Percentiles rank a stretch among this genome's conserved stretches.
These are phyloP conservation scores for Linnemannia elongata DNA, from an alignment of 192 early-diverging fungal genomes.

Conservation along the genomic window DNA sequence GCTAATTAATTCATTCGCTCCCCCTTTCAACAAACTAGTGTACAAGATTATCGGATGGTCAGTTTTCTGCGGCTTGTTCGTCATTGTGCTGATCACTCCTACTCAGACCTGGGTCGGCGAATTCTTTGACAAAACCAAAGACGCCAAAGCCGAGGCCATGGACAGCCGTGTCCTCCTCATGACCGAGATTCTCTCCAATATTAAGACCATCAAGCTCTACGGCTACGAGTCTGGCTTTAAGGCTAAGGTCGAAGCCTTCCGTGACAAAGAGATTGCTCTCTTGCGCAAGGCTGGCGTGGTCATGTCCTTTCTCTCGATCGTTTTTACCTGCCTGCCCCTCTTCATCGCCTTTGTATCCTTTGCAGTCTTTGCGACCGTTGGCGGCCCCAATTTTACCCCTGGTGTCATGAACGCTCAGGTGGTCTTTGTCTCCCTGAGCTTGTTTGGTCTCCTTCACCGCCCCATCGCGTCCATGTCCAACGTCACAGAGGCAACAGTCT, in stretches of 20 bases:
- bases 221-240: conserved; percentile 29
- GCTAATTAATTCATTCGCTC: not conserved
- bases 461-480: conserved; percentile 83
- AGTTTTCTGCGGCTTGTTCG: conserved; percentile 17
- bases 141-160: conserved; percentile 20
- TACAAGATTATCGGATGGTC: conserved; percentile 40
- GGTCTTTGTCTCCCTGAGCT: conserved; percentile 87
- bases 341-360: conserved; percentile 45
- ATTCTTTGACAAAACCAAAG: conserved; percentile 23
- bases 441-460: conserved; percentile 92
- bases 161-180: conserved; percentile 38
- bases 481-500: conserved; percentile 78
- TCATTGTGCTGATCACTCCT: conserved; percentile 19
- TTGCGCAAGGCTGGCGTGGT: conserved; percentile 25
- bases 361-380: conserved; percentile 33
- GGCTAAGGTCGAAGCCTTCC: conserved; percentile 15
- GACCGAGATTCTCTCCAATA: conserved; percentile 34
- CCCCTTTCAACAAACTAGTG: not conserved
- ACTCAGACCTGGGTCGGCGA: conserved; percentile 21
- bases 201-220: conserved; percentile 47
- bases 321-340: conserved; percentile 34
- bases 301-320: conserved; percentile 24
- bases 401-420: conserved; percentile 69
- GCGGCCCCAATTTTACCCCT: conserved; percentile 28
- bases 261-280: conserved; percentile 16